Evolutionary conservation across 1,139 yeast genomes (phyloP).

Genomic region (Saccharomyces pastorianus): DNA sequence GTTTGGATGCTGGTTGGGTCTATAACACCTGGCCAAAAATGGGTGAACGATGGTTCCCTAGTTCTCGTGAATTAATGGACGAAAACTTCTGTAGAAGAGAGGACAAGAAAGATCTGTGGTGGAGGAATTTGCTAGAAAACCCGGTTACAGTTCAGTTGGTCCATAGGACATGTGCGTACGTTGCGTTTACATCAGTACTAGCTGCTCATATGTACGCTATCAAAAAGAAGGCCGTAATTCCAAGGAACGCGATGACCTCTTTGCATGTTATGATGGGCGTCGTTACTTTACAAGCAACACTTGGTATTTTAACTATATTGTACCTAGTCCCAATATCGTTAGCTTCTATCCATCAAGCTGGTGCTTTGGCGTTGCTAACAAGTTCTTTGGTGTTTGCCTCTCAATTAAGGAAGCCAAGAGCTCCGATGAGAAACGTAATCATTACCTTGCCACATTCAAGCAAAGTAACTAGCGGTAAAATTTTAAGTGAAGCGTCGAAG

Average conservation of each 20-base stretch:
- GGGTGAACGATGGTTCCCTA: slow-evolving; percentile 76
- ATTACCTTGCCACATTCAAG: slow-evolving; percentile 30
- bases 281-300: slow-evolving; percentile 69
- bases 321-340: slow-evolving; percentile 87
- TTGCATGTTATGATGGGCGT: slow-evolving; percentile 71
- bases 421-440: slow-evolving; percentile 32
- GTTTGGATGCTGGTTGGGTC: slow-evolving; percentile 93
- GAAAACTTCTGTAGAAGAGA: slow-evolving; percentile 60
- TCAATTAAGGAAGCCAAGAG: slow-evolving; percentile 63
- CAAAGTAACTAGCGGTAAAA: slow-evolving; percentile 28
- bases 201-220: slow-evolving; percentile 58
- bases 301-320: slow-evolving; percentile 79
- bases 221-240: slow-evolving; percentile 51
- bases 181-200: slow-evolving; percentile 66
- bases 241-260: slow-evolving; percentile 49
- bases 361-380: slow-evolving; percentile 85
- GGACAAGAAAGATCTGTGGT: slow-evolving; percentile 67
- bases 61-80: slow-evolving; percentile 63
- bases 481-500: slow-evolving; percentile 32
- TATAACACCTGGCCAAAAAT: slow-evolving; percentile 94
- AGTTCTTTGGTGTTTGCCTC: slow-evolving; percentile 63
- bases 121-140: slow-evolving; percentile 91
- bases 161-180: slow-evolving; percentile 77
- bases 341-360: slow-evolving; percentile 96
- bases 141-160: slow-evolving; percentile 93